A percentile compares a stretch with the other conserved stretches of the same genome.
Conservation (phyloP, 2,329 filamentous ascomycete species). For the Calcarisporium arbuscula region DNA sequence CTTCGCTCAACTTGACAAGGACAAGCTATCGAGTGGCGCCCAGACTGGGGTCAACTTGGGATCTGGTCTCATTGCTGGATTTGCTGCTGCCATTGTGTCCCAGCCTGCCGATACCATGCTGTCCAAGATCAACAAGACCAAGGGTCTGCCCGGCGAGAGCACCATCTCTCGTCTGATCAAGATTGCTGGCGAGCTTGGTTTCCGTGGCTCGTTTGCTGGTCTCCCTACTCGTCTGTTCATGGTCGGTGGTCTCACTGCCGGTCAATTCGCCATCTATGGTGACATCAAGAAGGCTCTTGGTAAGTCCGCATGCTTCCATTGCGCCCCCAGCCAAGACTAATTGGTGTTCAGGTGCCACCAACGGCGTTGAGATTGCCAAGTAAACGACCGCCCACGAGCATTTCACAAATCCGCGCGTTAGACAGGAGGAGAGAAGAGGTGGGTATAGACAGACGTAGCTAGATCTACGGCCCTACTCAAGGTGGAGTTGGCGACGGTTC, state of each 20-base stretch:
- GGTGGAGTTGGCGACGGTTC: too few species aligned
- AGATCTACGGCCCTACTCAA: too few species aligned
- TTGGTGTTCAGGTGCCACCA: conserved; percentile 13
- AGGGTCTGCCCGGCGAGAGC: conserved; percentile 70
- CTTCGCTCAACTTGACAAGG: conserved; percentile 61
- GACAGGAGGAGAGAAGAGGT: too few species aligned
- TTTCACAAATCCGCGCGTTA: too few species aligned
- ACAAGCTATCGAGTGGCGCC: conserved; percentile 50
- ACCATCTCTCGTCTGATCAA: conserved; percentile 69
- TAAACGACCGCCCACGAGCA: too few species aligned
- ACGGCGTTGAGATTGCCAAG: conserved; percentile 18
- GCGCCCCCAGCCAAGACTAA: too few species aligned
- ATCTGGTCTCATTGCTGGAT: conserved; percentile 39
- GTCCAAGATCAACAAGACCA: conserved; percentile 82
- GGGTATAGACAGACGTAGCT: too few species aligned
- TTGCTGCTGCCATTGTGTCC: conserved; percentile 72
- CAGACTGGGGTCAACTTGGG: conserved; percentile 70
- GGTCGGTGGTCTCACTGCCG: conserved; percentile 60
- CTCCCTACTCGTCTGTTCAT: conserved; percentile 54
- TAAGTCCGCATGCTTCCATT: too few species aligned
- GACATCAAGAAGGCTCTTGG: conserved; percentile 60
- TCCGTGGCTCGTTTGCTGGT: conserved; percentile 66
- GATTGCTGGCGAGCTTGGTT: conserved; percentile 70
- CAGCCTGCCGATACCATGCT: conserved; percentile 83
- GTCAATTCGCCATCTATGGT: conserved; percentile 79